A percentile compares a stretch with the other conserved stretches of the same genome.
Conservation (phyloP, 306 rosid species). For the Prunus dulcis region DNA sequence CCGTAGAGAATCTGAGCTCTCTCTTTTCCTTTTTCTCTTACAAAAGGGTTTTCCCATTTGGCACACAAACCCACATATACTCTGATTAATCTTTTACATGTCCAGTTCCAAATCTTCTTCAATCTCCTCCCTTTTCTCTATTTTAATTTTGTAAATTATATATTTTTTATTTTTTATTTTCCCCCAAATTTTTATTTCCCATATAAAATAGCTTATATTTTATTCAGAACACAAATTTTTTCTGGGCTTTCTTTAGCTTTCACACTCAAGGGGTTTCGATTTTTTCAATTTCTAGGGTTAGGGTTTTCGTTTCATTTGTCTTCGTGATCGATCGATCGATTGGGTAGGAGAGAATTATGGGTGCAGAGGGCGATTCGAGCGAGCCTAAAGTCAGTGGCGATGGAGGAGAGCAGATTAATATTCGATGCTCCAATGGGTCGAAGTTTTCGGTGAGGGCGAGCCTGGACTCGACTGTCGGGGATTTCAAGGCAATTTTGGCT, state of each 20-base stretch:
- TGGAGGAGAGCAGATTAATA: constrained; percentile 32
- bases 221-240: background rate
- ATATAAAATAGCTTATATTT: background rate
- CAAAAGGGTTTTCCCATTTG: background rate
- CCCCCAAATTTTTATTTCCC: background rate
- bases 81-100: background rate
- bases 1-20: constrained; percentile 8
- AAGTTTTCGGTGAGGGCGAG: constrained; percentile 36
- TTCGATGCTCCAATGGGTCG: constrained; percentile 44
- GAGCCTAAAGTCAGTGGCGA: constrained; percentile 28
- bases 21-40: background rate
- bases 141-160: background rate
- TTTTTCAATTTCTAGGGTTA: constrained; percentile 20
- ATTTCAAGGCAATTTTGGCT: constrained; percentile 38
- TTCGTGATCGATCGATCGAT: constrained; percentile 17
- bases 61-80: constrained; percentile 8
- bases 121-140: background rate
- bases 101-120: background rate
- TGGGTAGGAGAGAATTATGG: constrained; percentile 28
- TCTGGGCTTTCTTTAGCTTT: constrained; percentile 2
- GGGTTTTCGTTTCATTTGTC: constrained; percentile 14
- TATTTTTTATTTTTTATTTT: background rate
- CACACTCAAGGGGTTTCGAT: constrained; percentile 1
- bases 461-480: constrained; percentile 31
- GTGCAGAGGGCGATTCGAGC: constrained; percentile 43